Evolutionary conservation across 345 rosid species (phyloP).

Genomic region (Rubroshorea leprosula): DNA sequence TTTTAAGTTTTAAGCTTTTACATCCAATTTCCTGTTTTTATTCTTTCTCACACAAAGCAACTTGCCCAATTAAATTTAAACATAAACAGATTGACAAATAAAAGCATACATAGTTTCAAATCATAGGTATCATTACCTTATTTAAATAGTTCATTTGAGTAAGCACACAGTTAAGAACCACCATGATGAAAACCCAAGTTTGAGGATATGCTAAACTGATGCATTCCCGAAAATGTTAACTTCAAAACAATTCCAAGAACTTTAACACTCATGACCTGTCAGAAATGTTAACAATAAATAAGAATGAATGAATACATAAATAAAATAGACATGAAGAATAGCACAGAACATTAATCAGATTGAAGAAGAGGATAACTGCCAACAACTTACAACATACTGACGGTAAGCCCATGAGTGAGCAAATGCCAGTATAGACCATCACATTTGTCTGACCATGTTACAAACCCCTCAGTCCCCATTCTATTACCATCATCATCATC

Average conservation of each 20-base stretch:
- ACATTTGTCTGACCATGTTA: conserved; percentile 83
- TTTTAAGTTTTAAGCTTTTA: too few species aligned
- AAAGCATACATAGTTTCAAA: too few species aligned
- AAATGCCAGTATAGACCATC: conserved; percentile 82
- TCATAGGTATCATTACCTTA: conserved; percentile 34
- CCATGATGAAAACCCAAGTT: too few species aligned
- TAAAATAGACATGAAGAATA: background rate
- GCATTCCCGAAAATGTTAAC: conserved; percentile 70
- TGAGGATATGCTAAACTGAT: too few species aligned
- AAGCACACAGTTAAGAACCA: too few species aligned
- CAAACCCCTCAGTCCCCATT: too few species aligned
- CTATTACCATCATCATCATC: too few species aligned
- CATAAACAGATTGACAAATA: too few species aligned
- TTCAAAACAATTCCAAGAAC: conserved; percentile 76
- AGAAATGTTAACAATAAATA: background rate
- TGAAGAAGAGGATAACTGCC: background rate
- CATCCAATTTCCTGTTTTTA: background rate
- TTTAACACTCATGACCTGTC: conserved; percentile 82
- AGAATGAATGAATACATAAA: background rate
- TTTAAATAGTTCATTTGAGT: too few species aligned
- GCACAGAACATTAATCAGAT: too few species aligned
- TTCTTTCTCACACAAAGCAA: too few species aligned
- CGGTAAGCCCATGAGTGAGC: conserved; percentile 87
- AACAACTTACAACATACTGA: conserved; percentile 47
- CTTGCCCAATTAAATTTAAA: too few species aligned